Conservation (phyloP, 2,329 filamentous ascomycete genomes). For the Tolypocladium paradoxum region DNA sequence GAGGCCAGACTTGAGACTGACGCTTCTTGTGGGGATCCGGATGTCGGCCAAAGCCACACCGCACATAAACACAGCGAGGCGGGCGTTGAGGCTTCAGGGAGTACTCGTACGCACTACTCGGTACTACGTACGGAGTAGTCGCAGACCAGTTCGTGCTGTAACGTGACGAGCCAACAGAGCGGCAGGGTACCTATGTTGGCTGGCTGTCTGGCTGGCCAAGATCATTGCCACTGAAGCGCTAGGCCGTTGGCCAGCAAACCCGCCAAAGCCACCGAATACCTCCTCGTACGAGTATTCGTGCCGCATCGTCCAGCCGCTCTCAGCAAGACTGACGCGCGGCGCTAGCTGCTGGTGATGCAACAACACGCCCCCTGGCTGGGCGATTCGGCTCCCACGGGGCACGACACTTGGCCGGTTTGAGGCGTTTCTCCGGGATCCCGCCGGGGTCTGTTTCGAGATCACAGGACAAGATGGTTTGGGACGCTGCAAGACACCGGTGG, state of each 20-base stretch:
- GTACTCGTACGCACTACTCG: too few species aligned
- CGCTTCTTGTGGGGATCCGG: background rate
- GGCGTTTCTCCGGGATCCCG: constrained; percentile 16
- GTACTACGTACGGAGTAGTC: too few species aligned
- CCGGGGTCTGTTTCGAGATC: constrained; percentile 10
- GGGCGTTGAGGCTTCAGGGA: background rate
- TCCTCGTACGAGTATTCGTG: too few species aligned
- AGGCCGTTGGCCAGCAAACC: background rate
- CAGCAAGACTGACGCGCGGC: constrained; percentile 5
- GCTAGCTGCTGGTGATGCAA: constrained; percentile 4
- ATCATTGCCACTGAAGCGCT: background rate
- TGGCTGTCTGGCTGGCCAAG: background rate
- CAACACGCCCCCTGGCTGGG: background rate
- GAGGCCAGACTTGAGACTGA: background rate
- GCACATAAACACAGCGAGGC: background rate
- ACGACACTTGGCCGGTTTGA: constrained; percentile 17
- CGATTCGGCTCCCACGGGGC: constrained; percentile 1
- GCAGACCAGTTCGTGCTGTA: background rate
- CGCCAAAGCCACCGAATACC: constrained; percentile 1
- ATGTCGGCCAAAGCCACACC: background rate
- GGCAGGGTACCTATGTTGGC: background rate
- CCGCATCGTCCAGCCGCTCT: background rate
- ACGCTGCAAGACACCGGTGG: background rate
- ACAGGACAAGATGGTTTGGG: background rate
- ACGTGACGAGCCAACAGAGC: constrained; percentile 1